Base-by-base conservation (phyloP, 352 stramenopile species). In the Pythium scleroteichum region DNA sequence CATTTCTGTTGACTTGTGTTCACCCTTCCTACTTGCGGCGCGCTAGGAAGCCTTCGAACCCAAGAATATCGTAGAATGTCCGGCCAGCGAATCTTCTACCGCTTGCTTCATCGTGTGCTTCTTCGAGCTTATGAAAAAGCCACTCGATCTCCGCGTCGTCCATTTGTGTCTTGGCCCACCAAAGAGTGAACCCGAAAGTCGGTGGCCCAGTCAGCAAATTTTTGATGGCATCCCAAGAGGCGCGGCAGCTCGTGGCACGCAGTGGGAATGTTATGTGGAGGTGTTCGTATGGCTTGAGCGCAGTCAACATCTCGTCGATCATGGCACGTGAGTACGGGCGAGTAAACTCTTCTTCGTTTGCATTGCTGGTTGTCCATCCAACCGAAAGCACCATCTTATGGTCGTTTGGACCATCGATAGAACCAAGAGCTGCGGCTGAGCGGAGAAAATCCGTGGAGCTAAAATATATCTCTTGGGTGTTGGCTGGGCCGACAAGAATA, bases 21-120 rank as follows among this genome's bases (percentile, higher is more conserved):
- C 33, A 50, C 33, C 47, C 40, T 24, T 39, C 59, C 42, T 7
- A 17, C 38, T 46, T 55, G 8, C 71, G 69, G 17, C 67, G 69
- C 23, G 58, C 60, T 3, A 87, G 39, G 47, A 87, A 90, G 1
- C 52, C 64, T 12, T 85, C 71, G 56, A 91, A 89, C 16, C 82
- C 82, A 3, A 75, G 60, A 35, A 91, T 88, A 45, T 91, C 82
- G 70, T 91, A 91, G 53, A 87, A 91, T 9, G 82, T 88, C 41
- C 79, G 71, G 50, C 63, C 55, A 0, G 71, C 64, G 51, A 80
- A 78, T 5, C 1, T 65, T 33, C 8, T 33, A 32, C 4, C 39
- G 46, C 44, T 55, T 33, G 20, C 16, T 32, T 64, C 50, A 4
- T 39, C 13, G 8, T 29, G 50, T 17, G 53, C 40, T 35, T 67